phyloP scores from a whole-genome alignment of 2,329 filamentous ascomycete genomes.

The Exophiala bonariae region DNA sequence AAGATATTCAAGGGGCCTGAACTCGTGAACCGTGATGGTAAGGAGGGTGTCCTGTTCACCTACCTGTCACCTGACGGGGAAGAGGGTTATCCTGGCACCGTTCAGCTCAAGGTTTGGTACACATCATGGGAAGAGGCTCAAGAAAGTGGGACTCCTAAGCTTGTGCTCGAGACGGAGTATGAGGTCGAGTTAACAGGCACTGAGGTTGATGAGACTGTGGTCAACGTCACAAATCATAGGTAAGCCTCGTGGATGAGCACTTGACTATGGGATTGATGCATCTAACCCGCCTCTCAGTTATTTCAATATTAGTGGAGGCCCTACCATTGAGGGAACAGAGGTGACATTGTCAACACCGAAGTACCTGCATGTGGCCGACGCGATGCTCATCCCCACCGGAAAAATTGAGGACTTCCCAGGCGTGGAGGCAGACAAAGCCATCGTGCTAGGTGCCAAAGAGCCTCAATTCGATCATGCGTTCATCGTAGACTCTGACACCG shows the following conservation, averaged over 20 bases:
- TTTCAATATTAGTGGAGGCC: slow-evolving; percentile 64
- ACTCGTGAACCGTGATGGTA: slow-evolving; percentile 56
- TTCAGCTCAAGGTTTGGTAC: slow-evolving; percentile 77
- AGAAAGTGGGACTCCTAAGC: slow-evolving; percentile 59
- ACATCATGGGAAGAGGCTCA: slow-evolving; percentile 66
- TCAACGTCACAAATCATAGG: slow-evolving; percentile 97
- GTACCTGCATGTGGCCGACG: slow-evolving; percentile 72
- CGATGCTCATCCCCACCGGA: slow-evolving; percentile 69
- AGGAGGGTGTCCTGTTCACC: slow-evolving; percentile 66
- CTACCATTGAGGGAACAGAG: slow-evolving; percentile 63
- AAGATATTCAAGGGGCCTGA: slow-evolving; percentile 72
- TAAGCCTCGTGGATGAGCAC: slow-evolving; percentile 39
- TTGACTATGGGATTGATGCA: background rate
- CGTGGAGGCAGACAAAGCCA: slow-evolving; percentile 65
- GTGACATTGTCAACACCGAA: slow-evolving; percentile 58
- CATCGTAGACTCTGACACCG: slow-evolving; percentile 66
- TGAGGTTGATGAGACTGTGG: slow-evolving; percentile 79
- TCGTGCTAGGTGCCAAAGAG: slow-evolving; percentile 68
- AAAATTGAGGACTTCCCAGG: slow-evolving; percentile 64
- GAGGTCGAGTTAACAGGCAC: slow-evolving; percentile 77
- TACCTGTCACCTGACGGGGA: slow-evolving; percentile 70
- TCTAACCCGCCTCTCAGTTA: slow-evolving; percentile 46
- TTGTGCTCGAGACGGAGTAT: slow-evolving; percentile 82
- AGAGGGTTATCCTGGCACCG: slow-evolving; percentile 84
- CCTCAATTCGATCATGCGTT: slow-evolving; percentile 92